Conservation (phyloP, 345 rosid species). For the Rhodomyrtus tomentosa region DNA sequence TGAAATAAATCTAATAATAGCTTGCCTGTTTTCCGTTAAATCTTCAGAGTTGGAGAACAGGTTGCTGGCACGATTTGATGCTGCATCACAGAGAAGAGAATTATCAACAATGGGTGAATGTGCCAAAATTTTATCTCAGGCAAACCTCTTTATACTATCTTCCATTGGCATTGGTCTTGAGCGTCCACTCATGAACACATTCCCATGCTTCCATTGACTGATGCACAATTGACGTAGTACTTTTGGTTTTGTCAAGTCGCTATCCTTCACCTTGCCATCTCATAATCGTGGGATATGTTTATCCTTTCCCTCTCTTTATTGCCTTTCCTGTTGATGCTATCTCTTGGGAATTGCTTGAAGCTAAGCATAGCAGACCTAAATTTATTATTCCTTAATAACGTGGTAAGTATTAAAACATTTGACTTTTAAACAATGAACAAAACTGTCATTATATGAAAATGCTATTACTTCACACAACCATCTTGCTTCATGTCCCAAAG, state of each 20-base stretch:
- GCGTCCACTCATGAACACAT: background rate
- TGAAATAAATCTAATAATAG: background rate
- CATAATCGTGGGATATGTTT: background rate
- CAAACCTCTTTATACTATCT: conserved; percentile 4
- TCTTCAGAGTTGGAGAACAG: conserved; percentile 88
- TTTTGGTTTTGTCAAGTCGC: background rate
- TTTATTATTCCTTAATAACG: background rate
- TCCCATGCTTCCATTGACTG: background rate
- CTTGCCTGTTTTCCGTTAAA: conserved; percentile 1
- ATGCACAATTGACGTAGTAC: background rate
- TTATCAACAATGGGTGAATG: conserved; percentile 96
- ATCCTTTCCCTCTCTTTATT: background rate
- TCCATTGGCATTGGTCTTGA: background rate
- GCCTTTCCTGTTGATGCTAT: background rate
- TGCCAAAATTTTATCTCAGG: conserved; percentile 98
- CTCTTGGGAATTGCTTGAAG: background rate
- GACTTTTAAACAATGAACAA: background rate
- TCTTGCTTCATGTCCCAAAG: background rate
- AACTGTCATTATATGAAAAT: background rate
- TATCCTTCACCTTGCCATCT: background rate
- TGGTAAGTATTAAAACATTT: background rate
- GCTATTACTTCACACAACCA: background rate
- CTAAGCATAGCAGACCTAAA: background rate
- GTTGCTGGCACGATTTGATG: conserved; percentile 85
- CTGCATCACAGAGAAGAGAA: conserved; percentile 96